Percentiles rank a stretch among this genome's conserved stretches.
These are phyloP conservation scores for Aspergillus pseudoterreus DNA, from an alignment of 2,329 filamentous ascomycete species.

Conservation along the genomic window DNA sequence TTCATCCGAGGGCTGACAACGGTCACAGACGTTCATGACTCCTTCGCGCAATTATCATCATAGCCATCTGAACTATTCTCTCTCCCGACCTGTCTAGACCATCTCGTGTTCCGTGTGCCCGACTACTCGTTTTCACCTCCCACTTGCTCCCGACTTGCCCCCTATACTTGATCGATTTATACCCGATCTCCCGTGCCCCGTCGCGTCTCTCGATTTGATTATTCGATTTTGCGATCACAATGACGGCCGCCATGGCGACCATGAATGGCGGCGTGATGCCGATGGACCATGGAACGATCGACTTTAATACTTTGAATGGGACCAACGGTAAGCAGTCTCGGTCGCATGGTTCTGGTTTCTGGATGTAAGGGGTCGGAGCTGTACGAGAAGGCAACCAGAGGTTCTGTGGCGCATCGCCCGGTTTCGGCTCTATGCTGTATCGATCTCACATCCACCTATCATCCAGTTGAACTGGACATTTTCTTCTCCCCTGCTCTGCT, in stretches of 20 bases:
- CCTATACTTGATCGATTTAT: background rate
- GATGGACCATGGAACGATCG: constrained; percentile 18
- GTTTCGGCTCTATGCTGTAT: too few relatives aligned
- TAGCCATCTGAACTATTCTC: constrained; percentile 1
- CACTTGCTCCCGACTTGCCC: background rate
- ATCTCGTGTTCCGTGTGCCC: constrained; percentile 5
- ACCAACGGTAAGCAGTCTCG: background rate
- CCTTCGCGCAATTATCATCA: background rate
- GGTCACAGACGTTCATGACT: constrained; percentile 9
- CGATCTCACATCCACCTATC: too few relatives aligned
- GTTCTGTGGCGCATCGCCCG: background rate
- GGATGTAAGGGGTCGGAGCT: background rate
- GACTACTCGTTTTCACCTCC: constrained; percentile 8
- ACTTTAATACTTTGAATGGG: constrained; percentile 14
- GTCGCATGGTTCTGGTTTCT: background rate
- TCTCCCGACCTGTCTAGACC: constrained; percentile 2
- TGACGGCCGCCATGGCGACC: constrained; percentile 20
- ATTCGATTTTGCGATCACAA: background rate
- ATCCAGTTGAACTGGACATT: too few relatives aligned
- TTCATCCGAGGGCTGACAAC: constrained; percentile 17
- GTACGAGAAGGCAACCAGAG: background rate
- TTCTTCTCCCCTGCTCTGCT: background rate
- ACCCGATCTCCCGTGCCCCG: too few relatives aligned
- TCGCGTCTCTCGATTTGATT: background rate
- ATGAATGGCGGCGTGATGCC: constrained; percentile 25